phyloP scores from a whole-genome alignment of 108 stramenopile genomes.

The Epithemia pelagica region DNA sequence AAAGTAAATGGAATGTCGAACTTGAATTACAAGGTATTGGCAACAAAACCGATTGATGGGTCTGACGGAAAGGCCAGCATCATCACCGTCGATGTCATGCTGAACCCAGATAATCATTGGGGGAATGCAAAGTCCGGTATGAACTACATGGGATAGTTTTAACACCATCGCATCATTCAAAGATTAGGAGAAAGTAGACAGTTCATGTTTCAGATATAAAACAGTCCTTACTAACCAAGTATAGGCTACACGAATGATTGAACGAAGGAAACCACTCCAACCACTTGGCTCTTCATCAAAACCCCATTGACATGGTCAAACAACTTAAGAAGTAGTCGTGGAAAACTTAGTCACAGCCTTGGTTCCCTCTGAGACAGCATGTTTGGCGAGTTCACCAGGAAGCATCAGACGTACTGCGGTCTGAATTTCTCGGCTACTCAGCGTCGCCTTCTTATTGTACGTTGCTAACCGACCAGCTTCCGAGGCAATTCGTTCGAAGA shows the following conservation, averaged over 20 bases:
- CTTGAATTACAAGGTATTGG: constrained; percentile 67
- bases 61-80: constrained; percentile 52
- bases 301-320: background rate
- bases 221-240: background rate
- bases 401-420: constrained; percentile 91
- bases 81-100: constrained; percentile 85
- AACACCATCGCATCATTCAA: too few relatives aligned
- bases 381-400: constrained; percentile 91
- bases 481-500: constrained; percentile 85
- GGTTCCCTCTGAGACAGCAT: constrained; percentile 76
- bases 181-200: background rate
- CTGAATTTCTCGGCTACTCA: constrained; percentile 88
- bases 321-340: background rate
- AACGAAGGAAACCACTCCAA: background rate
- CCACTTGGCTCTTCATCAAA: background rate
- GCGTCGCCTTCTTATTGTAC: constrained; percentile 92
- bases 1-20: constrained; percentile 82
- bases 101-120: constrained; percentile 90
- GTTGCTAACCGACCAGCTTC: constrained; percentile 87
- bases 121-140: constrained; percentile 80
- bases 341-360: constrained; percentile 47
- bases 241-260: background rate
- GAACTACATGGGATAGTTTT: constrained; percentile 25
- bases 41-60: constrained; percentile 35
- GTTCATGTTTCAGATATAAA: background rate